Conservation (phyloP, 2,329 filamentous ascomycete species). For the Colletotrichum orchidophilum region DNA sequence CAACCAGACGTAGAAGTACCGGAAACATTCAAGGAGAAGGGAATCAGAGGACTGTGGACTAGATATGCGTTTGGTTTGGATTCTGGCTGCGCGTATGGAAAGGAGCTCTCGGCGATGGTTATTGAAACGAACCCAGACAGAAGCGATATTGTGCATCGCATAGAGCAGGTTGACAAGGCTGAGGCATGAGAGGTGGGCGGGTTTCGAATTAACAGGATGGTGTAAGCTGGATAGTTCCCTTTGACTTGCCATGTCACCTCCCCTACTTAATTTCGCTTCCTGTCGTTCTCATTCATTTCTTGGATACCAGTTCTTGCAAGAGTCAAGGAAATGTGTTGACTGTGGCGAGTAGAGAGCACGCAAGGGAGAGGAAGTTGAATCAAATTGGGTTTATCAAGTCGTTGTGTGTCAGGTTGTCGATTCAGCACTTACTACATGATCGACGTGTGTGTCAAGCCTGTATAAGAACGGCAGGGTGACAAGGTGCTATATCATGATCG, state of each 20-base stretch:
- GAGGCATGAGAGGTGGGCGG: not conserved
- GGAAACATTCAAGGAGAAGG: not conserved
- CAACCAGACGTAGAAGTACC: not conserved
- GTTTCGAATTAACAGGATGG: not conserved
- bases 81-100: not conserved
- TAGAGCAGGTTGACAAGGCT: not conserved
- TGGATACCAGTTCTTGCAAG: too few species aligned
- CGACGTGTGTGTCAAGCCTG: too few species aligned
- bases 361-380: too few species aligned
- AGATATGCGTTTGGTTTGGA: not conserved
- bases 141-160: not conserved
- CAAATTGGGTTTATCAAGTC: too few species aligned
- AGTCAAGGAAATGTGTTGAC: too few species aligned
- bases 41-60: not conserved
- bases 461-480: too few species aligned
- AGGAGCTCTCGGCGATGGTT: not conserved
- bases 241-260: not conserved
- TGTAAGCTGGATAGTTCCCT: not conserved
- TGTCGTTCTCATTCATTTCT: too few species aligned
- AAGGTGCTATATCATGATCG: too few species aligned
- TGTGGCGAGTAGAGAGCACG: too few species aligned
- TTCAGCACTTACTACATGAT: too few species aligned
- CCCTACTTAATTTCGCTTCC: too few species aligned
- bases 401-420: too few species aligned
- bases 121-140: not conserved